A percentile compares a stretch with the other conserved stretches of the same genome.
Conservation (phyloP, 2,329 filamentous ascomycete genomes). For the Trichoderma asperellum region DNA sequence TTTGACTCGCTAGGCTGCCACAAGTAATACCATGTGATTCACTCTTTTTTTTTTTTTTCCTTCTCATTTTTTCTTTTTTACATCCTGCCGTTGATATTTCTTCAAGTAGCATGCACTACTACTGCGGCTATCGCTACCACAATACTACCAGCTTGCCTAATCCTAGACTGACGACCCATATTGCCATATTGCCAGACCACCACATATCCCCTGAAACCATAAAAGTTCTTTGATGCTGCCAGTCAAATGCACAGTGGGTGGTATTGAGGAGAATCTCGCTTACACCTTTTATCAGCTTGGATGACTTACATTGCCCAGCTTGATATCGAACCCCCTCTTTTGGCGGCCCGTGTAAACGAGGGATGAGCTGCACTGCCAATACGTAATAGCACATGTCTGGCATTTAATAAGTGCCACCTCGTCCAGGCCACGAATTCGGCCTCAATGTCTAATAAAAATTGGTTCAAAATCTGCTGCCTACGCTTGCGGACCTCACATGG, state of each 20-base stretch:
- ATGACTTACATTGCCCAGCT: constrained; percentile 19
- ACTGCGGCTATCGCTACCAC: background rate
- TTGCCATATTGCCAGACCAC: background rate
- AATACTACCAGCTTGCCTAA: background rate
- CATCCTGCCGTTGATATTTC: background rate
- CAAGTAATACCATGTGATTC: constrained; percentile 23
- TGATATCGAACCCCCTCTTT: constrained; percentile 16
- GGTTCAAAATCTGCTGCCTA: background rate
- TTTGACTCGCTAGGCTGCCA: constrained; percentile 16
- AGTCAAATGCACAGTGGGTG: background rate
- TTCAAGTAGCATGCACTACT: background rate
- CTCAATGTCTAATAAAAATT: constrained; percentile 2
- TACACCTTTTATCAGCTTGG: background rate
- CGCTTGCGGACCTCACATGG: constrained; percentile 18
- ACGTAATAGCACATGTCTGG: background rate
- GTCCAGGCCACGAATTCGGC: background rate
- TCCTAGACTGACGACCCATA: background rate
- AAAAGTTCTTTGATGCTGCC: background rate
- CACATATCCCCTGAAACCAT: background rate
- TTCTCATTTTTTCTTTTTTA: background rate
- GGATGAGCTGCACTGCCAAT: background rate
- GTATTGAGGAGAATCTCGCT: background rate
- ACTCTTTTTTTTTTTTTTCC: background rate
- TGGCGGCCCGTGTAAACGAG: constrained; percentile 4
- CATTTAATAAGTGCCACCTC: background rate